These are phyloP conservation scores for Amaranthus cruentus DNA, from an alignment of 148 eudicot genomes.

Conservation along the genomic window DNA sequence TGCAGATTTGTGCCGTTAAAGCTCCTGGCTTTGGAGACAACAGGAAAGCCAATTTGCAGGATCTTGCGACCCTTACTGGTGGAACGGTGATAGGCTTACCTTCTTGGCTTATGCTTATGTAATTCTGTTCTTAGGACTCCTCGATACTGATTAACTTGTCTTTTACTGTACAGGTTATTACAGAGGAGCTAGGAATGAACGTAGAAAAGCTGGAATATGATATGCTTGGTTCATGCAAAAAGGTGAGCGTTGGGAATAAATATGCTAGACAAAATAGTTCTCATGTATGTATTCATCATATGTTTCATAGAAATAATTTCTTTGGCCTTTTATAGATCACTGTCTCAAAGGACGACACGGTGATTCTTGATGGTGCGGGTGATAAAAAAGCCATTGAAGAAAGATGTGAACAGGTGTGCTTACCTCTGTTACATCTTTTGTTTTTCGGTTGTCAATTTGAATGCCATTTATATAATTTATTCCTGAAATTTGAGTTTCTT, in stretches of 20 bases:
- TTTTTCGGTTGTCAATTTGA: background rate
- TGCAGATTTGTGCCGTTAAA: conserved; percentile 83
- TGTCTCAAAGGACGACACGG: conserved; percentile 84
- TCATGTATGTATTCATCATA: background rate
- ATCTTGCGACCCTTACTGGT: conserved; percentile 84
- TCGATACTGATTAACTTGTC: background rate
- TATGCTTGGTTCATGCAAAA: conserved; percentile 87
- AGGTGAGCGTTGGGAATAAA: conserved; percentile 33
- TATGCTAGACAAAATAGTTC: background rate
- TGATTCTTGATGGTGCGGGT: conserved; percentile 92
- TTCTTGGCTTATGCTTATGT: background rate
- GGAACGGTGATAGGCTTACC: conserved; percentile 44
- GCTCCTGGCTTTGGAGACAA: conserved; percentile 98
- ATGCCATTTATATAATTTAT: background rate
- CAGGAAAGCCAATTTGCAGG: conserved; percentile 73
- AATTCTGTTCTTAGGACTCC: background rate
- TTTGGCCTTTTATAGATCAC: conserved; percentile 46
- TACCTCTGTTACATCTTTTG: background rate
- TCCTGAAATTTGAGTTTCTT: background rate
- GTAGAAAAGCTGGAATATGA: conserved; percentile 67
- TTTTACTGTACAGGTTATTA: conserved; percentile 51
- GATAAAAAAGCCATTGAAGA: conserved; percentile 83
- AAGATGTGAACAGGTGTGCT: conserved; percentile 83
- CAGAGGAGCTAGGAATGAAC: conserved; percentile 91
- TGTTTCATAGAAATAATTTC: background rate